Evolutionary conservation across 106 monocot species (phyloP).

Genomic region (Platanthera zijinensis): DNA sequence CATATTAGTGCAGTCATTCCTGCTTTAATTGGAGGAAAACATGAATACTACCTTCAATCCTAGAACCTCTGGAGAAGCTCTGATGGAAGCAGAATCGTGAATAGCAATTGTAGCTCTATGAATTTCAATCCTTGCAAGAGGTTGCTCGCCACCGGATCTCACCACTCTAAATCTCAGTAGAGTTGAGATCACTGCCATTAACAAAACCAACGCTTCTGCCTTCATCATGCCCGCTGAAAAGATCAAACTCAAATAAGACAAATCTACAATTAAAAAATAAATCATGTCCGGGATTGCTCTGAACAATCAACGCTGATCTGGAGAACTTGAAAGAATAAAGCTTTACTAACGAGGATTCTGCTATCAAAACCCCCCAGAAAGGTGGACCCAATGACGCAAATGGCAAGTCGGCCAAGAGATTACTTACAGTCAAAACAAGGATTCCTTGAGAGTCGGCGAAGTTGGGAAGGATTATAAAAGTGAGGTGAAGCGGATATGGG

Average conservation of each 20-base stretch:
- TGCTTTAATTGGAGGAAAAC: not conserved
- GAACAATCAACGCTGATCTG: too few species aligned
- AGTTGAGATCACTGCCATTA: not conserved
- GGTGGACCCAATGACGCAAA: not conserved
- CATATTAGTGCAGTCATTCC: not conserved
- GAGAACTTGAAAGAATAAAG: too few species aligned
- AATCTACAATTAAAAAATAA: too few species aligned
- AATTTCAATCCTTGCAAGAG: conserved; percentile 67
- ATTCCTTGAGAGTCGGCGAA: not conserved
- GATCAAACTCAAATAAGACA: not conserved
- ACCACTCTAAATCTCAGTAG: conserved; percentile 2
- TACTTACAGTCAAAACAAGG: not conserved
- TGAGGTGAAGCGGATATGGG: not conserved
- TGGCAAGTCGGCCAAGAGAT: not conserved
- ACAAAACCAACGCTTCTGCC: not conserved
- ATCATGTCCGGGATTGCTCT: too few species aligned
- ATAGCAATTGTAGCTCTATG: conserved; percentile 33
- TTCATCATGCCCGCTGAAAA: conserved; percentile 1
- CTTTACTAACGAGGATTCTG: not conserved
- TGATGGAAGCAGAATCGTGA: conserved; percentile 39
- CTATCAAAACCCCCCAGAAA: not conserved
- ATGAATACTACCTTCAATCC: conserved; percentile 49
- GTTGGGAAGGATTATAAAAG: not conserved
- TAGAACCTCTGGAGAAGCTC: conserved; percentile 51
- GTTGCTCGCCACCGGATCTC: conserved; percentile 39